Evolutionary conservation across 768 basidiomycete species (phyloP).

Genomic region (Auriscalpium microsporum): DNA sequence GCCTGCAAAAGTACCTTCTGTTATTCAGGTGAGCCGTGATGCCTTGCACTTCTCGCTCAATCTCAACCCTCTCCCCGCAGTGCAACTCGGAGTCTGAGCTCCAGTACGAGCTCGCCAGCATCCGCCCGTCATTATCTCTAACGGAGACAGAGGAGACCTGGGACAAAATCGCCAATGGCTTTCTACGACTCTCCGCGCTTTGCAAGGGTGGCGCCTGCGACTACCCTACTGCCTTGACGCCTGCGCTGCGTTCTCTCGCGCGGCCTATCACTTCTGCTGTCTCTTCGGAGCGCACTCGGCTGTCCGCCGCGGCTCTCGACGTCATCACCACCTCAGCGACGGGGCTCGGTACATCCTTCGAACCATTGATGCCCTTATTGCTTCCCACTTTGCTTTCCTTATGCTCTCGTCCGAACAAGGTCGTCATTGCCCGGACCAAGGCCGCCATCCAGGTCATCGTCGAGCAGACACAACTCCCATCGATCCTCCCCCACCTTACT

Average conservation of each 20-base stretch:
- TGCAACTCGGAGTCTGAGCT: conserved; percentile 13
- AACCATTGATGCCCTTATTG: conserved; percentile 56
- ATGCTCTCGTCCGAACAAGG: conserved; percentile 71
- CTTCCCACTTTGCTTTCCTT: conserved; percentile 59
- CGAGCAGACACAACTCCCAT: conserved; percentile 57
- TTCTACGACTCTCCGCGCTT: conserved; percentile 38
- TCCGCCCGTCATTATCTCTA: conserved; percentile 34
- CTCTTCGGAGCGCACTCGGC: conserved; percentile 64
- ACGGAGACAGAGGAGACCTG: conserved; percentile 75
- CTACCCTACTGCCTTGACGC: conserved; percentile 41
- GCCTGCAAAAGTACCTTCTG: conserved; percentile 6
- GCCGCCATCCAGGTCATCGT: conserved; percentile 52
- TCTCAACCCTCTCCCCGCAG: neutral
- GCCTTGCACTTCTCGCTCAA: no score
- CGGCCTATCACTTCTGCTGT: conserved; percentile 50
- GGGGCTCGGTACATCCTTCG: conserved; percentile 54
- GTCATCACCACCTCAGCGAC: conserved; percentile 46
- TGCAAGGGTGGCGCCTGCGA: conserved; percentile 47
- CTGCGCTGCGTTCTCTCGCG: conserved; percentile 41
- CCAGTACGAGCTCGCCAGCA: conserved; percentile 11
- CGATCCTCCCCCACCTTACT: conserved; percentile 51
- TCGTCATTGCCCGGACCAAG: conserved; percentile 60
- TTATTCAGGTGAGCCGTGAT: conserved; percentile 1
- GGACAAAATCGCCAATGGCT: conserved; percentile 52
- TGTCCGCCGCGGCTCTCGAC: conserved; percentile 61